Evolutionary conservation across 1,284 basidiomycete genomes (phyloP).

Genomic region (Takashimella koratensis): DNA sequence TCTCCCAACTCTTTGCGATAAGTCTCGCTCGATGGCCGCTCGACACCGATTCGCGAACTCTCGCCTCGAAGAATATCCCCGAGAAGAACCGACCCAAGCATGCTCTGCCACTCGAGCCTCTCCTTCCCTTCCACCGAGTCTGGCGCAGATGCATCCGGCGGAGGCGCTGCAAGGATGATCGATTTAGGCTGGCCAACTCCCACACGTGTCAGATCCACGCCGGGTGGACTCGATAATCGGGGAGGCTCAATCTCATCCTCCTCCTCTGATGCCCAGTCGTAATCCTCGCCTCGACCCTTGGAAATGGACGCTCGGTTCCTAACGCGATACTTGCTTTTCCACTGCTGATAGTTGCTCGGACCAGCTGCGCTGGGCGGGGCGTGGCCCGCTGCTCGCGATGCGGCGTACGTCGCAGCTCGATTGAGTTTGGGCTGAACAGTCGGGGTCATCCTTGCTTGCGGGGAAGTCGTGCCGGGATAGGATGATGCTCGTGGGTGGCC

Average conservation of each 20-base stretch:
- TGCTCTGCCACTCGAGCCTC: conserved; percentile 88
- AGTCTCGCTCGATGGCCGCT: conserved; percentile 62
- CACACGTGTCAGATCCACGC: conserved; percentile 2
- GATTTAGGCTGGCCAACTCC: conserved; percentile 18
- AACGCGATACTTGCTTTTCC: conserved; percentile 9
- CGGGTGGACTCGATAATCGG: neutral
- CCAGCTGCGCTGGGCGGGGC: conserved; percentile 4
- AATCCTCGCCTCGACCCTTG: neutral
- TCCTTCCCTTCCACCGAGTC: conserved; percentile 63
- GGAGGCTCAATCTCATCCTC: conserved; percentile 12
- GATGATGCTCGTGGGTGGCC: conserved; percentile 14
- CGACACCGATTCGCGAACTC: conserved; percentile 76
- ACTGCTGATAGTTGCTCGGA: conserved; percentile 12
- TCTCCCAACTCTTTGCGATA: conserved; percentile 62
- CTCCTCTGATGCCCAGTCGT: conserved; percentile 21
- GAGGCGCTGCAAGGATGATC: conserved; percentile 13
- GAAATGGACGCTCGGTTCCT: neutral
- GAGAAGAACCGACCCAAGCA: conserved; percentile 84
- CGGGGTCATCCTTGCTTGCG: conserved; percentile 3
- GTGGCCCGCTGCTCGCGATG: conserved; percentile 4
- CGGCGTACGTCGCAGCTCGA: conserved; percentile 12
- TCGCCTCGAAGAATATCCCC: conserved; percentile 92
- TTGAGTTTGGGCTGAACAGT: conserved; percentile 13
- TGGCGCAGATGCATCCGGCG: conserved; percentile 12
- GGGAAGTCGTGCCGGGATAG: conserved; percentile 13